Evolutionary conservation across 805 yeast genomes (phyloP), one percentile per base, ranked within the genome.

Genomic region (Diddensiella santjacobensis): DNA sequence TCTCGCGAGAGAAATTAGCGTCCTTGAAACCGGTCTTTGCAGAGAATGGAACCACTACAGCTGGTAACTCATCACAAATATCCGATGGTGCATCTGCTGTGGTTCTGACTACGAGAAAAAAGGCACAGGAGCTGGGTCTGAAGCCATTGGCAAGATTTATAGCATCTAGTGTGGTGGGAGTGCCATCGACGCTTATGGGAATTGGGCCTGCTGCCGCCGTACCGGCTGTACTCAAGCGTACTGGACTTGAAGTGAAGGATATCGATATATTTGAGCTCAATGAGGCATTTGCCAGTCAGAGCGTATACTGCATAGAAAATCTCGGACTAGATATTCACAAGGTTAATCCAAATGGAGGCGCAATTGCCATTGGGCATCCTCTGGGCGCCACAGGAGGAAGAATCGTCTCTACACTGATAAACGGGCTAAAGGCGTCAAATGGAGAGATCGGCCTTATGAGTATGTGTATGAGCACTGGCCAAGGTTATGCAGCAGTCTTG

Each of bases 51-150:
- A 84, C 95, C 29, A 91, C 88, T 49, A 87, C 96, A 29, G 95
- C 91, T 18, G 91, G 95, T 55, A 88, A 88, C 64, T 91, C 96
- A 18, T 86, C 95, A 24, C 87, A 87, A 66, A 76, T 88, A 60
- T 87, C 87, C 64, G 96, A 87, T 66, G 96, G 96, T 71, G 96
- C 86, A 66, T 91, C 96, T 49, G 96, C 95, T 44, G 76, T 87
- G 36, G 71, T 87, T 37, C 72, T 87, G 58, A 87, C 85, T 51
- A 81, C 89, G 49, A 89, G 81, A 63, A 73, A 71, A 50, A 84
- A 84, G 69, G 76, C 88, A 55, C 79, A 78, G 61, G 89, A 85
- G 72, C 74, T 86, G 60, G 81, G 81, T 39, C 70, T 87, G 60
- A 83, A 74, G 63, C 96, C 96, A 57, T 66, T 87, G 55, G 96